phyloP scores from a whole-genome alignment of 352 stramenopile genomes.

The Phytophthora hybrid region DNA sequence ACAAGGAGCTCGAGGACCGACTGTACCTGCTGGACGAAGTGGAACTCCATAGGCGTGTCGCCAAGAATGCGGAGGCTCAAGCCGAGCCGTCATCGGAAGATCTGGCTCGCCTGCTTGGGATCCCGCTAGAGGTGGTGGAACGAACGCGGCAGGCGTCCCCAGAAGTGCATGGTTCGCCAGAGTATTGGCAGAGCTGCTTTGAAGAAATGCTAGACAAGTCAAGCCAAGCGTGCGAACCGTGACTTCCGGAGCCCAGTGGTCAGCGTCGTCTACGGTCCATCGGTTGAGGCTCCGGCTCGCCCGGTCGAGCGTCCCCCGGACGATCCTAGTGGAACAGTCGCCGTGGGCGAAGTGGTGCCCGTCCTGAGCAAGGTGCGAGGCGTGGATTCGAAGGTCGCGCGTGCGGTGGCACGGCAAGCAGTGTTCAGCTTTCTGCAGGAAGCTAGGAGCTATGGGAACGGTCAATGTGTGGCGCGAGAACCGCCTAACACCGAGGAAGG shows the following conservation, averaged over 20 bases:
- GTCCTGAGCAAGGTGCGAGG: not conserved
- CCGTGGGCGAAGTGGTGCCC: not conserved
- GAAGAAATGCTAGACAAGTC: not conserved
- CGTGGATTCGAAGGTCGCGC: not conserved
- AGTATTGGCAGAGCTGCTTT: constrained; percentile 7
- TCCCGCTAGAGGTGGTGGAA: not conserved
- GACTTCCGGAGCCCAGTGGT: not conserved
- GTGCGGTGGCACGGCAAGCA: not conserved
- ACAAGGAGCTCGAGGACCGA: constrained; percentile 9
- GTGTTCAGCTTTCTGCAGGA: not conserved
- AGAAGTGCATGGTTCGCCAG: not conserved
- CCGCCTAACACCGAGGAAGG: not conserved
- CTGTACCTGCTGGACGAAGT: constrained; percentile 4
- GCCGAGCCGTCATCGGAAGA: not conserved
- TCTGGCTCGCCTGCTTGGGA: not conserved
- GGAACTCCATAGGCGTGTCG: not conserved
- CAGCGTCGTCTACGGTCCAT: not conserved
- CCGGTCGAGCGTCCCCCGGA: not conserved
- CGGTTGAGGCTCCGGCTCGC: not conserved
- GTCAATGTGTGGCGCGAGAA: not conserved
- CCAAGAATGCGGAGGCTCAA: not conserved
- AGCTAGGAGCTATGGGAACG: not conserved
- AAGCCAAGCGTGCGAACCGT: constrained; percentile 5
- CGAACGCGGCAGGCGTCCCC: not conserved
- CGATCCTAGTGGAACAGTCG: not conserved